Evolutionary conservation across 192 early-diverging fungal species (phyloP), one percentile per base, ranked within the genome.

Genomic region (Entomortierella chlamydospora): DNA sequence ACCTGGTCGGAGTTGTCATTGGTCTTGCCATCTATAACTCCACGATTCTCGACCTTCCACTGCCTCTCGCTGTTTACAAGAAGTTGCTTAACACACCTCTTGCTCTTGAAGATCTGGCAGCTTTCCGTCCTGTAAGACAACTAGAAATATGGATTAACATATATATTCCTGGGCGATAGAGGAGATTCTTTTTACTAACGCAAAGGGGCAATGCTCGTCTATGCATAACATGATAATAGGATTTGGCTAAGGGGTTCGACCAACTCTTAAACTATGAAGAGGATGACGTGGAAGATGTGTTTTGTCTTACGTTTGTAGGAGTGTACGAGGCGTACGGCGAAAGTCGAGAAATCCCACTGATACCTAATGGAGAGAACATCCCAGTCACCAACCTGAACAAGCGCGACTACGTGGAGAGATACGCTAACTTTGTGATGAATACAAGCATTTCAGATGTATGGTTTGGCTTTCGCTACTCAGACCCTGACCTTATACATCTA

Each of bases 21-120:
- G 97, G 96, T 0, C 65, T 99, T 30, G 96, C 97, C 25, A 92
- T 99, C 30, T 97, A 97, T 73, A 97, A 99, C 79, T 93, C 93
- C 22, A 96, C 91, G 26, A 97, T 99, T 70, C 83, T 99, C 22
- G 96, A 97, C 72, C 84, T 98, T 20, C 94, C 93, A 23, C 76
- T 95, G 39, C 92, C 93, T 11, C 77, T 91, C 52, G 90, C 92
- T 10, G 90, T 89, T 51, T 99, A 96, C 70, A 98, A 98, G 80
- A 98, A 97, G 72, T 83, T 99, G 15, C 84, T 98, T 57, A 89
- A 91, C 43, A 73, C 86, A 45, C 87, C 89, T 37, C 90, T 93
- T 57, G 89, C 83, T 61, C 78, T 98, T 18, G 86, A 92, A 8
- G 97, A 99, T 82, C 83, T 99, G 25, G 84, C 84, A 15, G 82